phyloP scores from a whole-genome alignment of 2,329 filamentous ascomycete genomes.

The Fusarium incarnatum region DNA sequence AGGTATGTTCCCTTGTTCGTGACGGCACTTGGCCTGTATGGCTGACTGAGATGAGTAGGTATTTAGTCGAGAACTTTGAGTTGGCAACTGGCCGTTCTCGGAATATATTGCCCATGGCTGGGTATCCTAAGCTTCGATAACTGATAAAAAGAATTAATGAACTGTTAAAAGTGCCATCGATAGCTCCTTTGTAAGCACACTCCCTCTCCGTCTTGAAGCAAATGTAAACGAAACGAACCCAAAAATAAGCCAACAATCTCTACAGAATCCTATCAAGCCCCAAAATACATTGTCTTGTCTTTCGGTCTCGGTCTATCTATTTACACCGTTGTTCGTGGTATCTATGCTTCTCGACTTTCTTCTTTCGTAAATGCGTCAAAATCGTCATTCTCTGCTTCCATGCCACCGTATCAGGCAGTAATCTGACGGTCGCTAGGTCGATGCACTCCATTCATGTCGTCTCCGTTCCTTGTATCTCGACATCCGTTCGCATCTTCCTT shows the following conservation, averaged over 20 bases:
- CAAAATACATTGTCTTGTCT: not conserved
- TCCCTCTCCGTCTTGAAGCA: not conserved
- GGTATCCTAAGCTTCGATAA: not conserved
- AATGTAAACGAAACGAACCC: not conserved
- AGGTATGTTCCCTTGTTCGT: conserved; percentile 13
- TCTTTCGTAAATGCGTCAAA: conserved; percentile 11
- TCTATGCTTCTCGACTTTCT: conserved; percentile 24
- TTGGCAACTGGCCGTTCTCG: not conserved
- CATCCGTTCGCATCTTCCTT: conserved; percentile 24
- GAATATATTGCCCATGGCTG: not conserved
- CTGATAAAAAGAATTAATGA: not conserved
- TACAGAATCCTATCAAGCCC: not conserved
- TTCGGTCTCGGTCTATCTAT: conserved; percentile 20
- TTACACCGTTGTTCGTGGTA: conserved; percentile 32
- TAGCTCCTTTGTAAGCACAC: conserved; percentile 15
- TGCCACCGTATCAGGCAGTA: conserved; percentile 15
- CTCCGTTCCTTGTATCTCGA: conserved; percentile 16
- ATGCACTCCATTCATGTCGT: conserved; percentile 12
- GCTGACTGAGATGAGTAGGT: not conserved
- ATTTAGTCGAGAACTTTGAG: not conserved
- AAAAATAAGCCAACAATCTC: not conserved
- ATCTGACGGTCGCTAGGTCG: conserved; percentile 18
- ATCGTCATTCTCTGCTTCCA: not conserved
- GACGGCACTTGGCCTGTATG: not conserved
- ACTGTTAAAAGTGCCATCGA: not conserved